Conservation (phyloP, 768 basidiomycete species). For the Lentinula aciculospora region DNA sequence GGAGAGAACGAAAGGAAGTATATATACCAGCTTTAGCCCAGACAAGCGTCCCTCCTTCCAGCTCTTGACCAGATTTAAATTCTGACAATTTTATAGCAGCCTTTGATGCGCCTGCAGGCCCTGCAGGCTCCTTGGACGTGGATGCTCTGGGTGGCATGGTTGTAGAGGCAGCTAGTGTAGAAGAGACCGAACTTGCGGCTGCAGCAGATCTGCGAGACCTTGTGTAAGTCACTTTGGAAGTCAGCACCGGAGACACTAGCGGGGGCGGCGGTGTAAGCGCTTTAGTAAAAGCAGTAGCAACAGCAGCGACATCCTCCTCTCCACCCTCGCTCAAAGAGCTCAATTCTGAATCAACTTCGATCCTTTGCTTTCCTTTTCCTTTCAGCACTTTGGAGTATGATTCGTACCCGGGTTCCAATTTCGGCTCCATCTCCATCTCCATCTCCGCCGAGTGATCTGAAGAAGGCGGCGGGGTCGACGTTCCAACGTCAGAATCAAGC, state of each 20-base stretch:
- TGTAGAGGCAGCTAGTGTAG: not conserved
- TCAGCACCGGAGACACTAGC: not conserved
- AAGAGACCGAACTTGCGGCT: not conserved
- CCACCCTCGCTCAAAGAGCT: slow-evolving; percentile 42
- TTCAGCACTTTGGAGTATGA: not conserved
- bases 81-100: not conserved
- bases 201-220: not conserved
- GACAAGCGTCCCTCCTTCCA: slow-evolving; percentile 47
- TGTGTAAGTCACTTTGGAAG: not conserved
- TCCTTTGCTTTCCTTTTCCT: slow-evolving; percentile 11
- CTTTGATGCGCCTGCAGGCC: not conserved
- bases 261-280: not conserved
- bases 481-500: not conserved
- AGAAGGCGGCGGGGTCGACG: not conserved
- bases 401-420: not conserved
- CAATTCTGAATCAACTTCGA: slow-evolving; percentile 32
- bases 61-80: slow-evolving; percentile 26
- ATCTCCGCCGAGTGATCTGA: not conserved
- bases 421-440: not conserved
- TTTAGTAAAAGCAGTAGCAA: not conserved
- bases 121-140: not conserved
- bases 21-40: slow-evolving; percentile 77
- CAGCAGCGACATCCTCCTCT: not conserved
- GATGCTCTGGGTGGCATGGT: not conserved
- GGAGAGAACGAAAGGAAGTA: not conserved